Evolutionary conservation across 805 yeast genomes (phyloP).

Genomic region (Pichia nakasei): DNA sequence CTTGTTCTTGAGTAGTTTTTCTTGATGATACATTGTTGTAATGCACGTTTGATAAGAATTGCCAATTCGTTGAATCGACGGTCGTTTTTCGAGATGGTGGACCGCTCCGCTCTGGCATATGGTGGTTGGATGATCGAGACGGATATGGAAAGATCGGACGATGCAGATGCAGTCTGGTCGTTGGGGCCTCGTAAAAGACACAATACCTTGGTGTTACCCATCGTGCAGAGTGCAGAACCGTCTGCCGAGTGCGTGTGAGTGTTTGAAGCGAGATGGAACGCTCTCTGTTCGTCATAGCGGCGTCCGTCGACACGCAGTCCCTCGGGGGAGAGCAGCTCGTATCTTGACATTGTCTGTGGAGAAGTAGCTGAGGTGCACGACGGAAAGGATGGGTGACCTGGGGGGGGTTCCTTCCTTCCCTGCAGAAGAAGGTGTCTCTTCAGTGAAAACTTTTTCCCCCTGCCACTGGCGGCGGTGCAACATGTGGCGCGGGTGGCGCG

Average conservation of each 20-base stretch:
- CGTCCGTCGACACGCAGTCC: constrained; percentile 92
- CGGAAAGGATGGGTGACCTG: no score
- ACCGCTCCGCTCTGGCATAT: constrained; percentile 70
- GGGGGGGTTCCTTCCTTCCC: no score
- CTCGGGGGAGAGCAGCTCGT: constrained; percentile 90
- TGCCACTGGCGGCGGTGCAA: no score
- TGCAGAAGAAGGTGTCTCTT: no score
- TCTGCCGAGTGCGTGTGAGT: constrained; percentile 85
- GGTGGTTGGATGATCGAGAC: constrained; percentile 69
- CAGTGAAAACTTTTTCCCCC: no score
- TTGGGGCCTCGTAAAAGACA: constrained; percentile 85
- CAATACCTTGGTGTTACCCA: constrained; percentile 83
- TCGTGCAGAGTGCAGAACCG: constrained; percentile 88
- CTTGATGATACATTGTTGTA: constrained; percentile 63
- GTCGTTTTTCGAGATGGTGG: constrained; percentile 59
- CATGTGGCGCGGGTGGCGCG: no score
- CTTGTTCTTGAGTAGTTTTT: constrained; percentile 76
- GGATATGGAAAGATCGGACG: constrained; percentile 49
- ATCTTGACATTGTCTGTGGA: constrained; percentile 26
- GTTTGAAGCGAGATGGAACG: constrained; percentile 70
- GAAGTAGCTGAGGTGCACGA: no score
- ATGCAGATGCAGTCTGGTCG: constrained; percentile 52
- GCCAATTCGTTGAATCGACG: constrained; percentile 59
- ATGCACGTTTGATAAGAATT: constrained; percentile 58
- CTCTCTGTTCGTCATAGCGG: constrained; percentile 86